Base-by-base conservation (phyloP, 2,329 filamentous ascomycete species). In the Xylogone sp. region DNA sequence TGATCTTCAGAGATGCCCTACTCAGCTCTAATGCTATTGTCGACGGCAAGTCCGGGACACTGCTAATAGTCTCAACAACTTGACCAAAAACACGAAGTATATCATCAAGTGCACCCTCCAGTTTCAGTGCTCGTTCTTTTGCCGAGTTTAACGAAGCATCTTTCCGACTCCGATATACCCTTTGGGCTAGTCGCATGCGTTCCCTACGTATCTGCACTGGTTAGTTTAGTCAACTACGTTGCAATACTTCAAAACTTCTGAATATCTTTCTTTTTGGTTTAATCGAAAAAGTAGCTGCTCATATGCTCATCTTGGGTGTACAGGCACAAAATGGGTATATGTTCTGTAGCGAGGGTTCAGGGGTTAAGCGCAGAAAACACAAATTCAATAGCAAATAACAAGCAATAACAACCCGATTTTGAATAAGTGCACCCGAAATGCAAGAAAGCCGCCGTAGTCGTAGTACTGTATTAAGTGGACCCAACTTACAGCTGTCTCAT, bases 131-230 rank as follows among this genome's bases (percentile, higher is more conserved):
- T 43, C 22, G 43, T 43, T 31, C 47, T 27, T 49, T 49, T 19
- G 43, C 16, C 2, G 9, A 13, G 24, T 49, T 20, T n/a, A 24
- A 19, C n/a, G 16, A 24, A 13, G 22, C 19, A 2, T 49, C 47
- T 43, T 27, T 49, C 18, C 47, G 47, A 24, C 24, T 43, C n/a
- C 47, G 47, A 43, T 49, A 49, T 42, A 39, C 39, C 43, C 47
- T 49, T 39, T 49, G 47, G 20, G 47, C 47, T 10, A 49, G 47
- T 22, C 21, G 21, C 21, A 43, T 24, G 16, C 47, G 47, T 34
- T 49, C 47, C 18, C 27, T 49, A 16, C 31, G 47, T 49, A 21
- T 16, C 47, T 49, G 16, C n/a, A 21, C 19, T 27, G 24, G 19
- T 49, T 21, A 43, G 20, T 8, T 43, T 43, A 18, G 20, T 9